Evolutionary conservation across 2,329 filamentous ascomycete genomes (phyloP).

Genomic region (Ophiognomonia clavigignenti-juglandacearum): DNA sequence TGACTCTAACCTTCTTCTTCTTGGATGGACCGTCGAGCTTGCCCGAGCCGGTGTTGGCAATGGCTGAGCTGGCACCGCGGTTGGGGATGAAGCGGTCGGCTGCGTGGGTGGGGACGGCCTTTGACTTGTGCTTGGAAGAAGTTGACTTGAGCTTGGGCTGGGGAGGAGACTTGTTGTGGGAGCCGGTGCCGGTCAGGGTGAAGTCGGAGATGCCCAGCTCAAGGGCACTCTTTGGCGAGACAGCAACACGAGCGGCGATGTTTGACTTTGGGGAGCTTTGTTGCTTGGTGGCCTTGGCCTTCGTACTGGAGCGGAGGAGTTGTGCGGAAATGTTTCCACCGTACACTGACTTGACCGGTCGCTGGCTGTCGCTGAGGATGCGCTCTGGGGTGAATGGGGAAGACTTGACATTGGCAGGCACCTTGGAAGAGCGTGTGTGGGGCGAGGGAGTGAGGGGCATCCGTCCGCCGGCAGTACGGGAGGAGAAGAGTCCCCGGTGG

Average conservation of each 20-base stretch:
- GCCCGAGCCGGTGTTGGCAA: slow-evolving; percentile 72
- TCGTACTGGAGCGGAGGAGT: slow-evolving; percentile 65
- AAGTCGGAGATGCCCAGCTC: slow-evolving; percentile 93
- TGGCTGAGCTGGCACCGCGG: slow-evolving; percentile 81
- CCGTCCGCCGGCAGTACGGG: slow-evolving; percentile 88
- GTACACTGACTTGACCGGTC: slow-evolving; percentile 68
- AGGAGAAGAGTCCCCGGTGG: slow-evolving; percentile 87
- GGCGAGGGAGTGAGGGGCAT: slow-evolving; percentile 94
- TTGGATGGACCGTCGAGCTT: slow-evolving; percentile 73
- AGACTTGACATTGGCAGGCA: slow-evolving; percentile 50
- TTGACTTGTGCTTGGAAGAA: slow-evolving; percentile 50
- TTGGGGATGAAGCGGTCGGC: slow-evolving; percentile 97
- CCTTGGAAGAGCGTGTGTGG: slow-evolving; percentile 51
- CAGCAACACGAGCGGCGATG: slow-evolving; percentile 71
- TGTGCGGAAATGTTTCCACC: slow-evolving; percentile 74
- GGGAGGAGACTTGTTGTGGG: slow-evolving; percentile 52
- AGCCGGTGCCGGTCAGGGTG: slow-evolving; percentile 78
- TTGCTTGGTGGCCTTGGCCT: slow-evolving; percentile 68
- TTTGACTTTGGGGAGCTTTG: slow-evolving; percentile 95
- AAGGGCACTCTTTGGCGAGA: slow-evolving; percentile 75
- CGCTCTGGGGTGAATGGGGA: slow-evolving; percentile 76
- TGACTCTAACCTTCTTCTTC: slow-evolving; percentile 67
- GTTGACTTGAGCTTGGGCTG: slow-evolving; percentile 45
- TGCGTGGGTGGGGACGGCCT: slow-evolving; percentile 75
- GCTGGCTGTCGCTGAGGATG: slow-evolving; percentile 44